phyloP scores from a whole-genome alignment of 257 asterid genomes.

The Paulownia fortunei region DNA sequence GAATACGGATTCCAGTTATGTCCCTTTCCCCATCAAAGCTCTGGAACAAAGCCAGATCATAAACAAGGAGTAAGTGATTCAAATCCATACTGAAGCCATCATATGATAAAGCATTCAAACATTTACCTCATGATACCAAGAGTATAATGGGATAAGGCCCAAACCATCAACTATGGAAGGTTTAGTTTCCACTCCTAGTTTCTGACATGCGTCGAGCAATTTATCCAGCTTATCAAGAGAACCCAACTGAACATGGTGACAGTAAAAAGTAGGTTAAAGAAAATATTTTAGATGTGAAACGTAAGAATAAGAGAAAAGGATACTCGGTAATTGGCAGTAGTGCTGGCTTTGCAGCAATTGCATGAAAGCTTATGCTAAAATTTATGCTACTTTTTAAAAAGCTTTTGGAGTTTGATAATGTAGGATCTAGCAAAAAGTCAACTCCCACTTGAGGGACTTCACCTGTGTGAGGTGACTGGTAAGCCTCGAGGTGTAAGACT shows the following conservation, averaged over 20 bases:
- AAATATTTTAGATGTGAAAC: neutral
- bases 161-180: slow-evolving; percentile 66
- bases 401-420: no score
- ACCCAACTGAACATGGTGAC: slow-evolving; percentile 46
- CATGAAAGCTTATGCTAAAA: no score
- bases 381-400: no score
- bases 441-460: no score
- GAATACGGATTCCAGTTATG: slow-evolving; percentile 70
- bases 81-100: slow-evolving; percentile 22
- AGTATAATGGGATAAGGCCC: slow-evolving; percentile 75
- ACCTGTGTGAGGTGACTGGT: no score
- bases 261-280: slow-evolving; percentile 26
- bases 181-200: slow-evolving; percentile 74
- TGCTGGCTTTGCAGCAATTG: no score
- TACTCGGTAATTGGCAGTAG: no score
- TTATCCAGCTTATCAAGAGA: slow-evolving; percentile 80
- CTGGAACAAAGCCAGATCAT: slow-evolving; percentile 42
- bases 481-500: no score
- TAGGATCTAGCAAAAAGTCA: no score
- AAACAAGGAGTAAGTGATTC: slow-evolving; percentile 15
- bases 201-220: slow-evolving; percentile 61
- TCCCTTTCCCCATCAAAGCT: slow-evolving; percentile 89
- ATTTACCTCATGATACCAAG: slow-evolving; percentile 96
- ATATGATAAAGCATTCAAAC: neutral
- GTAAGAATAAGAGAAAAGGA: neutral